Base-by-base conservation (phyloP, 768 basidiomycete species). In the Pilatotrama ljubarskyi region DNA sequence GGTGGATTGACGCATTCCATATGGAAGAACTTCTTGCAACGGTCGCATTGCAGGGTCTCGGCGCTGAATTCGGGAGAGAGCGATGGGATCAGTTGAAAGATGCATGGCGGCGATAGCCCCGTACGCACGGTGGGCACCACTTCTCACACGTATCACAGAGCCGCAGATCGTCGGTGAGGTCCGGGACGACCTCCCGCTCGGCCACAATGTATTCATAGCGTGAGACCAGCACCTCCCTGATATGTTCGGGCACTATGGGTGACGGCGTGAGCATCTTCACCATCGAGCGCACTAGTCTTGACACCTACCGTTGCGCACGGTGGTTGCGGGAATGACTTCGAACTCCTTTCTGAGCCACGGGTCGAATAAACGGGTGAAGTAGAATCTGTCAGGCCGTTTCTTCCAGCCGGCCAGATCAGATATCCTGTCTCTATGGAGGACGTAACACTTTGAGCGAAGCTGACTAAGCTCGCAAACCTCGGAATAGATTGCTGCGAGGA, bases 291-390 rank as follows among this genome's bases (percentile, higher is more conserved):
- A 38, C 40, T 22, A 38, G 38, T 26, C 26, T 35, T 32, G 64
- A 51, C 7, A 82, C 94, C 70, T 73, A 98, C 96, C 78, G 73
- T 99, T 99, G 58, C 88, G 84, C 62, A 97, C 88, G 68, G 88
- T 91, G 40, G 83, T 83, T 29, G 93, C 84, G 61, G 90, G 87
- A 53, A 99, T 88, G 66, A 98, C 90, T 73, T 98, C 97, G 74
- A 96, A 98, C 76, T 98, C 95, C 74, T 92, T 91, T 79, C 96
- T 95, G 76, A 98, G 93, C 75, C 96, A 98, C 52, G 95, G 94
- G 78, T 98, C 96, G 72, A 96, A 99, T 26, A 98, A 81, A 68
- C 91, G 87, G 68, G 87, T 87, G 81, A 95, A 99, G 80, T 95
- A 97, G 81, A 99, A 99, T 64, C 92, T 85, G 75, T 99, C 96